Evolutionary conservation across 495 filamentous ascomycete genomes (phyloP), one percentile per base, ranked within the genome.

Genomic region (Pseudevernia furfuracea): DNA sequence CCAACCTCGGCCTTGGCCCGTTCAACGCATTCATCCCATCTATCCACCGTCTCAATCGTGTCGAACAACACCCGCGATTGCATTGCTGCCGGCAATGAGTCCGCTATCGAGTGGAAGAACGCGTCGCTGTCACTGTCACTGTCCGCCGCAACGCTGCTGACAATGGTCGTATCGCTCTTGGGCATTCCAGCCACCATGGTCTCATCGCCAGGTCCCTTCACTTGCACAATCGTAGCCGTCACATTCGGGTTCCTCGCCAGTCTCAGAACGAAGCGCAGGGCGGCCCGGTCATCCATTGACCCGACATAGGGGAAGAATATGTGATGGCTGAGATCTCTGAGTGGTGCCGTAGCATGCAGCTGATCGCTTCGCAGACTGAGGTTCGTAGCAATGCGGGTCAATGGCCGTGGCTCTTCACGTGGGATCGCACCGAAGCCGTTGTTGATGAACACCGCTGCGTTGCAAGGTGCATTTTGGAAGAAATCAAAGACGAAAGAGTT

Each of bases 271-370:
- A 97, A 83, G 8, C 87, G 80, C 1, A 96, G 78, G 0, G 92
- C 91, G 52, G 86, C 82, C n/a, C 83, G 85, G 71, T 96, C 93
- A 73, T 97, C 94, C 4, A 79, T 73, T 7, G 92, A 90, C 52
- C 94, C 94, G 64, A 96, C 85, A 76, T 89, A 97, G 4, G 91
- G 90, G 59, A 96, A 78, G 69, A 95, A 91, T 66, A 98, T 79
- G 67, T 96, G 92, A 71, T 96, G 92, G 37, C 84, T 85, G 60
- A 85, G 88, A 67, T 90, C 82, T 17, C 75, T 74, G 49, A 84
- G 75, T 19, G 79, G 86, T 52, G 68, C 71, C 38, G 76, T 75
- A 65, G 32, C 23, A 32, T 58, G 19, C 43, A 62, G 6, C 28
- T 10, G 48, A 41, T n/a, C 28, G 36, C 55, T 67, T n/a, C 80